These are phyloP conservation scores for Favolaschia claudopus DNA, from an alignment of 768 basidiomycete species.

Conservation along the genomic window DNA sequence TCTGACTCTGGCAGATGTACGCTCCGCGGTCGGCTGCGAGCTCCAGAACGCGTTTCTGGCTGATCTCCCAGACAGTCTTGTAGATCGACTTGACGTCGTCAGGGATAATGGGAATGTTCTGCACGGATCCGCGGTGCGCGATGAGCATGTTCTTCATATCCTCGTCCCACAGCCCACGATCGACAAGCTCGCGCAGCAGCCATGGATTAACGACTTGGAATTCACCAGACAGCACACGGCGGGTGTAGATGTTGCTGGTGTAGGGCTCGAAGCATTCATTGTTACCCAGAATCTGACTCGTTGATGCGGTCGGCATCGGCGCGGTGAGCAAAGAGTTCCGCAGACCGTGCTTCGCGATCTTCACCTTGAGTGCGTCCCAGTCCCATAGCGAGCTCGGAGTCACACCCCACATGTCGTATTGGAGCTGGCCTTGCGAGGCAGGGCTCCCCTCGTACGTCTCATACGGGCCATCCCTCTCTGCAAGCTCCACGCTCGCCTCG, in stretches of 20 bases:
- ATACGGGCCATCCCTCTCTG: slow-evolving; percentile 66
- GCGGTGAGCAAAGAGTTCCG: slow-evolving; percentile 81
- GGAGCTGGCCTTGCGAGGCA: slow-evolving; percentile 69
- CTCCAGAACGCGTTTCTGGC: slow-evolving; percentile 84
- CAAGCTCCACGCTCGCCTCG: slow-evolving; percentile 77
- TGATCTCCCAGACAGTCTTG: slow-evolving; percentile 91
- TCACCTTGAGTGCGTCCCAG: slow-evolving; percentile 74
- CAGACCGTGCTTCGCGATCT: slow-evolving; percentile 71
- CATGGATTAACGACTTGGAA: slow-evolving; percentile 90
- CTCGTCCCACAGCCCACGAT: slow-evolving; percentile 78
- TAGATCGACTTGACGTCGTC: slow-evolving; percentile 83
- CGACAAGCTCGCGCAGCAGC: slow-evolving; percentile 82
- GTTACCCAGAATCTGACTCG: slow-evolving; percentile 83
- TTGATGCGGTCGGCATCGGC: slow-evolving; percentile 89
- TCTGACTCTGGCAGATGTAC: slow-evolving; percentile 85
- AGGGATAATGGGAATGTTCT: slow-evolving; percentile 73
- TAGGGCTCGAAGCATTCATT: slow-evolving; percentile 91
- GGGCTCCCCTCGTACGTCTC: slow-evolving; percentile 78
- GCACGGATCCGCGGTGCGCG: slow-evolving; percentile 35
- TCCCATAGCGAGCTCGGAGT: slow-evolving; percentile 77
- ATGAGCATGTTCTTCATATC: slow-evolving; percentile 30
- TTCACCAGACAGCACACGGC: slow-evolving; percentile 84
- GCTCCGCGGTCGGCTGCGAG: slow-evolving; percentile 85
- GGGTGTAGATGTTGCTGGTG: slow-evolving; percentile 87
- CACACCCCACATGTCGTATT: slow-evolving; percentile 83